These are phyloP conservation scores for Rhynchospora pubera DNA, from an alignment of 176 grass and related monocot species.

Conservation along the genomic window DNA sequence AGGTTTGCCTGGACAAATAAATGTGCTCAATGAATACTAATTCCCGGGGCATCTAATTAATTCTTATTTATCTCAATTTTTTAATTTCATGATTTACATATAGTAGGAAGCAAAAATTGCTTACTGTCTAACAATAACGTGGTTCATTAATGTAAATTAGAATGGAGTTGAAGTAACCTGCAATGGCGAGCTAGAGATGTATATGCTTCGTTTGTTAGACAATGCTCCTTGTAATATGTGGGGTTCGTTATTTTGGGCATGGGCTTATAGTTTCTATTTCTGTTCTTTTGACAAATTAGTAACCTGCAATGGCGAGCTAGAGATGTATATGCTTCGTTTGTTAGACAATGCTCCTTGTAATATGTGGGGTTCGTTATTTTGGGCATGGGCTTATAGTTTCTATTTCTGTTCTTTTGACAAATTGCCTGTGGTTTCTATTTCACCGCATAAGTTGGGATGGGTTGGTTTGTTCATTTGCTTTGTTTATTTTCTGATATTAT, in stretches of 20 bases:
- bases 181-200: background rate
- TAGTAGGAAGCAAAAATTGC: no score
- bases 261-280: background rate
- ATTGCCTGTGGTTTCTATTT: background rate
- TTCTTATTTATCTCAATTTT: background rate
- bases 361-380: background rate
- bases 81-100: background rate
- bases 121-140: background rate
- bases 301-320: no score
- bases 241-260: background rate
- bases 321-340: background rate
- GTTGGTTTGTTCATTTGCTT: no score
- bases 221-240: background rate
- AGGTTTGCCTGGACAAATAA: background rate
- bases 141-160: background rate
- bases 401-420: background rate
- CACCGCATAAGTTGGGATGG: background rate
- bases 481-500: no score
- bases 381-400: background rate
- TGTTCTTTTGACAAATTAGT: no score
- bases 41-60: background rate
- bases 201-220: background rate
- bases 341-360: background rate
- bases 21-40: constrained; percentile 5
- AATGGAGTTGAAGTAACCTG: background rate